Conservation (phyloP, 306 rosid genomes). For the Leucaena leucocephala region DNA sequence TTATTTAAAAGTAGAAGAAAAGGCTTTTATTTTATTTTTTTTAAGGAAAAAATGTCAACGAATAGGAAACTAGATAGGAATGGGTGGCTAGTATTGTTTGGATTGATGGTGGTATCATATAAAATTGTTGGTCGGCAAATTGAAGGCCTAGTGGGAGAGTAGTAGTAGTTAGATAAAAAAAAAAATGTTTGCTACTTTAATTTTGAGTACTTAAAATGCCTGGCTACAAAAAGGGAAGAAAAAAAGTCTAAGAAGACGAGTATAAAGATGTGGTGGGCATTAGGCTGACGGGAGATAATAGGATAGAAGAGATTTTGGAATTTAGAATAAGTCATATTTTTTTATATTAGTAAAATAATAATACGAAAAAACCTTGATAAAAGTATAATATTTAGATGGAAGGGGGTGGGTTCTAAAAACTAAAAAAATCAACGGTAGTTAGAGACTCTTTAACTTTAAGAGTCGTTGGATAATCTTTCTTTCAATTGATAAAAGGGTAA, state of each 20-base stretch:
- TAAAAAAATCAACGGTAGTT: too few species aligned
- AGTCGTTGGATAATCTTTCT: too few species aligned
- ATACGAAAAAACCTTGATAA: too few species aligned
- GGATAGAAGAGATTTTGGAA: neutral
- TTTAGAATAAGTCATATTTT: neutral
- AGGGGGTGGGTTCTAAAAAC: too few species aligned
- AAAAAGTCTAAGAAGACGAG: neutral
- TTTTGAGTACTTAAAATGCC: too few species aligned
- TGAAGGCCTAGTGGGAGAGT: neutral
- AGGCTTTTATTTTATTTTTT: neutral
- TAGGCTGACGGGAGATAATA: neutral
- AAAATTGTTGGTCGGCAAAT: slow-evolving; percentile 50
- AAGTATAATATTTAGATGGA: too few species aligned
- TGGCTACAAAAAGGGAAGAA: neutral
- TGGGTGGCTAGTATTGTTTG: slow-evolving; percentile 35
- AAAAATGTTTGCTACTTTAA: neutral
- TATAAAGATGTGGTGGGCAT: neutral
- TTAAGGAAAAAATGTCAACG: slow-evolving; percentile 30
- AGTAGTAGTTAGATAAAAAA: neutral
- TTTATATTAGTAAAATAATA: neutral
- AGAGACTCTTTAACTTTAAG: too few species aligned
- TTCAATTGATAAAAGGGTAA: too few species aligned
- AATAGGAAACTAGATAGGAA: slow-evolving; percentile 32
- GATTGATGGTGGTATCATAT: slow-evolving; percentile 34
- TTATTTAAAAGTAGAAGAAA: neutral